Evolutionary conservation across 768 basidiomycete genomes (phyloP).

Genomic region (Coprinellus aureogranulatus): DNA sequence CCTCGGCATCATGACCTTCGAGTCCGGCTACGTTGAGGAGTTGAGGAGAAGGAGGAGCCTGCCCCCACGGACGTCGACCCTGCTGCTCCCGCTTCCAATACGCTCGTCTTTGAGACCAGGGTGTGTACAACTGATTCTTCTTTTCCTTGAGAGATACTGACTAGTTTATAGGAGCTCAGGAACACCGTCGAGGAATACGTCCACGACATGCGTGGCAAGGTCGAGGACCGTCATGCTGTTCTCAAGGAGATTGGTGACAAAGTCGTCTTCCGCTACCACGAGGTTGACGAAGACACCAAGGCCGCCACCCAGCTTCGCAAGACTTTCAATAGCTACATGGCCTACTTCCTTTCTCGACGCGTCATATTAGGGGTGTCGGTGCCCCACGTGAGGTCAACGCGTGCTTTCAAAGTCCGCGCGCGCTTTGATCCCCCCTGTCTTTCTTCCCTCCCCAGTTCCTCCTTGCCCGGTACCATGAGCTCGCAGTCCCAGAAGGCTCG

Average conservation of each 20-base stretch:
- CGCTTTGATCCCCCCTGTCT: too few species aligned
- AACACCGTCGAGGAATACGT: conserved; percentile 99
- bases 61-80: too few species aligned
- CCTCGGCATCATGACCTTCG: conserved; percentile 86
- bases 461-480: too few species aligned
- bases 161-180: conserved; percentile 74
- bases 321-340: conserved; percentile 81
- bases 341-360: too few species aligned
- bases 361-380: too few species aligned
- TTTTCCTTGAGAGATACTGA: conserved; percentile 2
- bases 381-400: too few species aligned
- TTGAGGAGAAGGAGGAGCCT: conserved; percentile 71
- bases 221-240: conserved; percentile 81
- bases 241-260: conserved; percentile 88
- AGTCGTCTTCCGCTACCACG: conserved; percentile 77
- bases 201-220: conserved; percentile 90
- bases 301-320: conserved; percentile 79
- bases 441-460: too few species aligned
- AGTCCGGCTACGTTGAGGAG: conserved; percentile 82
- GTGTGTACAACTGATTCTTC: conserved; percentile 36
- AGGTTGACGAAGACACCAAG: conserved; percentile 75
- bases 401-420: too few species aligned
- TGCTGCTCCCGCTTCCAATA: conserved; percentile 90
- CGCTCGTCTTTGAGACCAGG: conserved; percentile 97
- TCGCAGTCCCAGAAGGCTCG: too few species aligned